Conservation (phyloP, 352 stramenopile species). For the Phytophthora chlamydospora region DNA sequence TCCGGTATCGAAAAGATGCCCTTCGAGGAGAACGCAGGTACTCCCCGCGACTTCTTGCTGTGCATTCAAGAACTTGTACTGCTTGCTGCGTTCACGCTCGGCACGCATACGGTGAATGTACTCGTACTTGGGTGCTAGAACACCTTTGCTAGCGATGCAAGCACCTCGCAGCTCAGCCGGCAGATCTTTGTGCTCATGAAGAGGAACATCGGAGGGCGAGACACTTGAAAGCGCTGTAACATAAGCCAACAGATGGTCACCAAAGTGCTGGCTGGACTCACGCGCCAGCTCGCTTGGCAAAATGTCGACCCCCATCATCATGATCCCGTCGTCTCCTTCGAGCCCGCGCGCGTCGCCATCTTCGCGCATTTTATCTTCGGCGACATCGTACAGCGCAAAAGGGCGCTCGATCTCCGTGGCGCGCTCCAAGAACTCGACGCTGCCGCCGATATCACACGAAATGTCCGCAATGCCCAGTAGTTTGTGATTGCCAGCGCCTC, state of each 20-base stretch:
- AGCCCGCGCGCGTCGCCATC: constrained; percentile 56
- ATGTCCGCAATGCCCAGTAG: constrained; percentile 95
- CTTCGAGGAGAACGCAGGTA: constrained; percentile 85
- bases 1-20: constrained; percentile 96
- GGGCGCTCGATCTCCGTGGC: constrained; percentile 94
- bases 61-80: constrained; percentile 66
- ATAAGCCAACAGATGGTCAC: constrained; percentile 91
- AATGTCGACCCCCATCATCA: constrained; percentile 96
- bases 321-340: constrained; percentile 70
- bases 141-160: constrained; percentile 92
- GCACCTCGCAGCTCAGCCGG: constrained; percentile 86
- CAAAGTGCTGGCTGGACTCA: constrained; percentile 96
- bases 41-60: constrained; percentile 78
- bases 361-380: constrained; percentile 69
- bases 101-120: constrained; percentile 94
- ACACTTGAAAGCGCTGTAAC: constrained; percentile 61
- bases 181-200: constrained; percentile 61
- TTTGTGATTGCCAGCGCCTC: constrained; percentile 68
- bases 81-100: constrained; percentile 76
- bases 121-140: constrained; percentile 84
- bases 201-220: constrained; percentile 58
- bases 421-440: constrained; percentile 94
- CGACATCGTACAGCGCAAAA: constrained; percentile 92
- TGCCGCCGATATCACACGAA: constrained; percentile 94
- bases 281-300: constrained; percentile 93